Percentiles rank a stretch among this genome's conserved stretches.
Conservation (phyloP, 306 rosid species). For the Cercis canadensis region DNA sequence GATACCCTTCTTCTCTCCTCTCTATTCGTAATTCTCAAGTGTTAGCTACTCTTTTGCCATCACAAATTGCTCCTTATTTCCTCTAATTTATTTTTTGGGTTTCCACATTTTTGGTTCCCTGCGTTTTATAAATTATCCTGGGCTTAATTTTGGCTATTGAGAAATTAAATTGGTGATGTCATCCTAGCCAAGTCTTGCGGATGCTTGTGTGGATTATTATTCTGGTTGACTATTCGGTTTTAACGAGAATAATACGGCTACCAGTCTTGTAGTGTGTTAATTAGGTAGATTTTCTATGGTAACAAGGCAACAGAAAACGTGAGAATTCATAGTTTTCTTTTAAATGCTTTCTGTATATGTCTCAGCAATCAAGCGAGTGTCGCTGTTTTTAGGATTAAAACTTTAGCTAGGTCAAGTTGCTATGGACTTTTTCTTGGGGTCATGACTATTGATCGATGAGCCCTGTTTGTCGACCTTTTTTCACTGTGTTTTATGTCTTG, state of each 20-base stretch:
- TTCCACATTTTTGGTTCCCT: too few relatives aligned
- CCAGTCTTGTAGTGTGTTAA: too few relatives aligned
- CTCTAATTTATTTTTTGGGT: too few relatives aligned
- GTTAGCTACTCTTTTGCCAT: background rate
- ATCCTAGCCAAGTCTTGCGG: background rate
- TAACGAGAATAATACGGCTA: background rate
- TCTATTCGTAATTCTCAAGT: background rate
- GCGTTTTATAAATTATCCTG: background rate
- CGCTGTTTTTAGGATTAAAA: background rate
- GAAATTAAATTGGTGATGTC: background rate
- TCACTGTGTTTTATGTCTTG: constrained; percentile 11
- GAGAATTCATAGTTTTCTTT: background rate
- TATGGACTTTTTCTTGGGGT: background rate
- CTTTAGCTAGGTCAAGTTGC: background rate
- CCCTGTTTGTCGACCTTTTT: background rate
- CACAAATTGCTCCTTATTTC: too few relatives aligned
- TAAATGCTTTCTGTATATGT: background rate
- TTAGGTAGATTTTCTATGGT: background rate
- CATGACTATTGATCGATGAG: too few relatives aligned
- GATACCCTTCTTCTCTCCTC: background rate
- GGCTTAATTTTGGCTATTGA: background rate
- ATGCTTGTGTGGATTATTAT: too few relatives aligned
- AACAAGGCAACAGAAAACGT: background rate
- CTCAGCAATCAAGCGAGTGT: background rate
- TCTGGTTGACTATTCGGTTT: too few relatives aligned